These are phyloP conservation scores for Hibiscus syriacus DNA, from an alignment of 345 rosid genomes.

Conservation along the genomic window DNA sequence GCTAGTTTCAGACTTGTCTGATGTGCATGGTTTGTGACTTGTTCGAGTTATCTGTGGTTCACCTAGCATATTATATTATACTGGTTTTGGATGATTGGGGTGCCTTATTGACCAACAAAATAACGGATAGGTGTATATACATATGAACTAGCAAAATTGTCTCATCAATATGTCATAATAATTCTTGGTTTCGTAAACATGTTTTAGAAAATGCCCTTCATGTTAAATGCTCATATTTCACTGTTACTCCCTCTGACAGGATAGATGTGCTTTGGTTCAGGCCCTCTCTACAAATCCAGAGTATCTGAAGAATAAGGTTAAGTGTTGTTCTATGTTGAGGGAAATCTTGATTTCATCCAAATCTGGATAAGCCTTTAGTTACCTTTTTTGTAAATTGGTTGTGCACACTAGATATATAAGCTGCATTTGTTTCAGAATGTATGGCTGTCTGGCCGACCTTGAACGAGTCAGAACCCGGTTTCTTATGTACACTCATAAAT, in stretches of 20 bases:
- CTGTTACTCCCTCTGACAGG: constrained; percentile 39
- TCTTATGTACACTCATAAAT: neutral
- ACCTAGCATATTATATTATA: neutral
- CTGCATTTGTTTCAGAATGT: neutral
- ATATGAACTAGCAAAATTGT: neutral
- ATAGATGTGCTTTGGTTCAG: constrained; percentile 58
- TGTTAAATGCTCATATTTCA: neutral
- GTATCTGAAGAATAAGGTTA: constrained; percentile 78
- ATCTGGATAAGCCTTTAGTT: neutral
- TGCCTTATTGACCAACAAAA: neutral
- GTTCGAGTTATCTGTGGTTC: neutral
- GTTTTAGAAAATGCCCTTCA: neutral
- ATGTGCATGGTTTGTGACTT: neutral
- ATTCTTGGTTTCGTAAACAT: neutral
- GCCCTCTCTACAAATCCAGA: constrained; percentile 90
- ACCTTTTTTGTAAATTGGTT: neutral
- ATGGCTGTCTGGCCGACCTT: too few relatives aligned
- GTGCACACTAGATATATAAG: neutral
- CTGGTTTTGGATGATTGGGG: neutral
- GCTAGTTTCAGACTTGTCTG: neutral
- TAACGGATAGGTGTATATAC: neutral
- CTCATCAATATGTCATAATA: neutral
- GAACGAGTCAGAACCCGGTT: neutral
- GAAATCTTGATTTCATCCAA: neutral
- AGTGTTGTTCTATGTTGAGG: constrained; percentile 1